Conservation (phyloP, 2,329 filamentous ascomycete genomes). For the Cercospora citrullina region DNA sequence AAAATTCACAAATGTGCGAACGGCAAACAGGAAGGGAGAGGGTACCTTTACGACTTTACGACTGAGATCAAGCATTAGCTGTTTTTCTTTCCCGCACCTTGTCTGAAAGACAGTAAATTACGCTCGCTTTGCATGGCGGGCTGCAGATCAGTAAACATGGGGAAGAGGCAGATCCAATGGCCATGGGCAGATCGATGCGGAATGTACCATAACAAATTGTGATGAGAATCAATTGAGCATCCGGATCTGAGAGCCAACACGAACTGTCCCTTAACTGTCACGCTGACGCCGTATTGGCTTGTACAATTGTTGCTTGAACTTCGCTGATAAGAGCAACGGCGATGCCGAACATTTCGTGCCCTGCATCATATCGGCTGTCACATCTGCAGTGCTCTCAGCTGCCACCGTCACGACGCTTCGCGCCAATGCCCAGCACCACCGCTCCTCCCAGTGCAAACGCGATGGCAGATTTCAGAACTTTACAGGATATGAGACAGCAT, state of each 20-base stretch:
- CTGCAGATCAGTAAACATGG: neutral
- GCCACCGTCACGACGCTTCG: neutral
- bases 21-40: neutral
- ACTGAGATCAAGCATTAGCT: neutral
- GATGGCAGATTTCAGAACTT: neutral
- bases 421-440: neutral
- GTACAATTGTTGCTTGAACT: neutral
- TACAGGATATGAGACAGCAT: neutral
- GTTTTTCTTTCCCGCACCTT: neutral
- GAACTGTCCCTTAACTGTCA: neutral
- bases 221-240: neutral
- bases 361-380: neutral
- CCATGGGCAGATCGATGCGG: neutral
- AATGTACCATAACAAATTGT: conserved; percentile 13
- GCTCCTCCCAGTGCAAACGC: neutral
- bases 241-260: neutral
- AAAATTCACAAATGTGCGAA: neutral
- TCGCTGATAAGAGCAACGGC: neutral
- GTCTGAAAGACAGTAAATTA: neutral
- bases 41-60: conserved; percentile 11
- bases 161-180: neutral
- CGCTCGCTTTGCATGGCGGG: conserved; percentile 6
- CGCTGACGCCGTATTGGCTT: neutral
- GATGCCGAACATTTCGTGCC: neutral
- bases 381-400: neutral